These are phyloP conservation scores for Aspergillus fructus DNA, from an alignment of 2,329 filamentous ascomycete genomes.

Conservation along the genomic window DNA sequence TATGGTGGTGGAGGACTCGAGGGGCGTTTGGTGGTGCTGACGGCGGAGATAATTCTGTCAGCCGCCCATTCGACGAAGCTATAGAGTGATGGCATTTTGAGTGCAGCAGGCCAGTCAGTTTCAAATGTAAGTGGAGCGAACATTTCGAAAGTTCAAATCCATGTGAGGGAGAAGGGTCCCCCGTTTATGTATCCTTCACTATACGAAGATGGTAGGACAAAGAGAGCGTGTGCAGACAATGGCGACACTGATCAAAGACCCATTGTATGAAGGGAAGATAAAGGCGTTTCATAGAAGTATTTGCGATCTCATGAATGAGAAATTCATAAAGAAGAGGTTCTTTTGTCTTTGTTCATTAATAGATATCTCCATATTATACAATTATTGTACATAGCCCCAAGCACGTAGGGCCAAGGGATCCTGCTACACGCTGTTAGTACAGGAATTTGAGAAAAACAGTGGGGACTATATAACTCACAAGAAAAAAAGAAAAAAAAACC, in stretches of 20 bases:
- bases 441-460: background rate
- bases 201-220: background rate
- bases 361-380: slow-evolving; percentile 2
- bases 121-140: background rate
- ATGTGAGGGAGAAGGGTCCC: background rate
- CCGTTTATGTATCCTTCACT: background rate
- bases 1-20: background rate
- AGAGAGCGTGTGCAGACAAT: background rate
- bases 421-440: background rate
- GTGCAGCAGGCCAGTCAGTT: background rate
- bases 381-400: background rate
- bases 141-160: background rate
- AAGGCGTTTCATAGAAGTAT: background rate
- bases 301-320: background rate
- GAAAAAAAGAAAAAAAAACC: background rate
- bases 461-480: background rate
- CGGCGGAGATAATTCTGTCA: background rate
- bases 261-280: background rate
- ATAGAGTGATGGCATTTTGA: slow-evolving; percentile 4
- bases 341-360: background rate
- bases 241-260: background rate
- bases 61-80: slow-evolving; percentile 4
- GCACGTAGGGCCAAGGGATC: background rate
- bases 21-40: background rate
- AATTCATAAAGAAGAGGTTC: background rate